phyloP scores from a whole-genome alignment of 192 early-diverging fungal genomes.

The Coemansia sp. region DNA sequence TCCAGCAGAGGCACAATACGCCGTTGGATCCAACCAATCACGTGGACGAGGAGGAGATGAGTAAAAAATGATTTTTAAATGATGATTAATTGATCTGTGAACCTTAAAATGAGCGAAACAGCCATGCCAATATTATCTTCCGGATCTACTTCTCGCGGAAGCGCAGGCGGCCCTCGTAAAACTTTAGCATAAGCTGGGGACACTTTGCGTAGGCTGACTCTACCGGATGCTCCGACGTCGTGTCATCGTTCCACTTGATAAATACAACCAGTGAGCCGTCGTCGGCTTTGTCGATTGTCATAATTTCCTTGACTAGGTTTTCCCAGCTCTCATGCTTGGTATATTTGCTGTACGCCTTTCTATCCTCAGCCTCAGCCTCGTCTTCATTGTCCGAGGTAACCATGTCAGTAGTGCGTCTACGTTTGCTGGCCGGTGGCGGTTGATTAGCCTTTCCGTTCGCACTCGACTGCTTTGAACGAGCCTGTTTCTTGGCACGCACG shows the following conservation, averaged over 20 bases:
- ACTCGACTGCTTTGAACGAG: not conserved
- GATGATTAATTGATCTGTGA: not conserved
- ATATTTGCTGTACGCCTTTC: not conserved
- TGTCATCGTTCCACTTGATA: constrained; percentile 52
- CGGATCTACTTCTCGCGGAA: constrained; percentile 29
- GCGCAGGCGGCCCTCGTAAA: constrained; percentile 56
- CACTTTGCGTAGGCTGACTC: constrained; percentile 41
- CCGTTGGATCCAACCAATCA: constrained; percentile 2
- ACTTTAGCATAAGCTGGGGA: constrained; percentile 52
- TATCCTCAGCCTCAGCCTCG: not conserved
- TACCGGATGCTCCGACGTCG: constrained; percentile 36
- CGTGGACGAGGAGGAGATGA: constrained; percentile 1
- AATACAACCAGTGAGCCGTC: constrained; percentile 33
- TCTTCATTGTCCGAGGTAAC: not conserved
- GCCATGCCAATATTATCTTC: too few species aligned
- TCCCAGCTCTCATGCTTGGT: constrained; percentile 31
- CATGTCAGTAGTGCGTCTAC: constrained; percentile 11
- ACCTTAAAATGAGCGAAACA: too few species aligned
- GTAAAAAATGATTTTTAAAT: constrained; percentile 1
- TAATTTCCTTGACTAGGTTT: constrained; percentile 21
- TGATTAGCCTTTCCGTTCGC: not conserved
- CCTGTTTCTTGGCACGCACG: constrained; percentile 8
- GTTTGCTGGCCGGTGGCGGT: constrained; percentile 12
- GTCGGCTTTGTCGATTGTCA: constrained; percentile 25
- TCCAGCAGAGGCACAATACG: not conserved